Base-by-base conservation (phyloP, 139 green algal genomes). In the Auxenochlorella protothecoides region DNA sequence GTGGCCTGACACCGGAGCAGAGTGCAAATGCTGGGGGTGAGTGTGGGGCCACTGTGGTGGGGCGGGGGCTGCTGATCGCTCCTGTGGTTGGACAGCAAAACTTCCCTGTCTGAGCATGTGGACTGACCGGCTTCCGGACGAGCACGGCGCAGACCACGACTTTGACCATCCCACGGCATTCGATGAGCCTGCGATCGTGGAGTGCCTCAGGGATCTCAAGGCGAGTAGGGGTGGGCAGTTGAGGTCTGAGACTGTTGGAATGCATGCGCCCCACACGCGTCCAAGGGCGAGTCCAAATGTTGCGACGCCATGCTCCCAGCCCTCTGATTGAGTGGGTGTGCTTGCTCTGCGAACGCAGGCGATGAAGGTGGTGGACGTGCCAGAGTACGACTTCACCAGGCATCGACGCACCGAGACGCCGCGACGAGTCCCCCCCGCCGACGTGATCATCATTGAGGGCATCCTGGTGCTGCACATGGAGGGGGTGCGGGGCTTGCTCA, bases 361-460 rank as follows among this genome's bases (percentile, higher is more conserved):
- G n/a, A 84, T 87, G 62, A 76, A 80, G 59, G 54, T 81, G 4
- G 84, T 90, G n/a, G 86, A 97, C 4, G 84, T 98, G 27, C 94
- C 94, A 2, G 78, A 91, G 2, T 99, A 99, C 71, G 94, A 99
- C 82, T 99, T 98, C 72, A 79, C 78, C 13, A 88, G 68, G 11
- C 93, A 98, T 80, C 77, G 84, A 68, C 85, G 94, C 7, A 74
- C 59, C 59, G 11, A 60, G 5, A 76, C 89, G 60, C 85, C 74
- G 8, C 84, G 82, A 4, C 67, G 74, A 10, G 81, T 95, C 16
- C 79, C 92, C 15, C 84, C 88, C 10, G 92, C 88, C 16, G 89
- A 97, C 64, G 92, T 98, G 63, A 83, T 97, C 59, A 94, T 99
- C 70, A 81, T 99, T 2, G 93, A 99, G 78, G 93, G 94, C 75